Conservation (phyloP, 225 moss, liverwort and hornwort genomes). For the Polytrichum commune region DNA sequence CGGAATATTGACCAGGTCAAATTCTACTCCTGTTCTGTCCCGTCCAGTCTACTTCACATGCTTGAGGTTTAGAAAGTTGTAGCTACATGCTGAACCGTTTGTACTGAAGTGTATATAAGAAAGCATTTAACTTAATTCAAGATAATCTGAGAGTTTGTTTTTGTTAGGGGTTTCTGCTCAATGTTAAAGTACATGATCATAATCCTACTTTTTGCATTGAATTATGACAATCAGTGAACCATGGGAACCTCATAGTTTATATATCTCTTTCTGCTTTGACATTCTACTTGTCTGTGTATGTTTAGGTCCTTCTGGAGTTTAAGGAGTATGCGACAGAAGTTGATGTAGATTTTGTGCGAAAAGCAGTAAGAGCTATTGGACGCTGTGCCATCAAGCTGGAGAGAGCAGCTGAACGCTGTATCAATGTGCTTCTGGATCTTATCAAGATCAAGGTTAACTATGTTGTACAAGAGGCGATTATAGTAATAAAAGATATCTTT, state of each 20-base stretch:
- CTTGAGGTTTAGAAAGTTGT: no score
- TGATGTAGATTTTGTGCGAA: slow-evolving; percentile 97
- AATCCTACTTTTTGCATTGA: no score
- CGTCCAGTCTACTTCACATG: no score
- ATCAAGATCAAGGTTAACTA: slow-evolving; percentile 99
- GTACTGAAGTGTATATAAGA: no score
- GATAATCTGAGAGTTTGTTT: no score
- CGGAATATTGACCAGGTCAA: slow-evolving; percentile 94
- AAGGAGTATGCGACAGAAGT: slow-evolving; percentile 99
- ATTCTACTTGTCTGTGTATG: not conserved
- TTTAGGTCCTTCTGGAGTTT: slow-evolving; percentile 95
- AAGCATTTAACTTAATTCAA: no score
- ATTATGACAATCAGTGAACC: not conserved
- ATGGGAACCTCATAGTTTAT: no score
- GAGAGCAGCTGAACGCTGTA: slow-evolving; percentile 94
- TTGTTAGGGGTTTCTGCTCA: no score
- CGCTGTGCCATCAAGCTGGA: slow-evolving; percentile 97
- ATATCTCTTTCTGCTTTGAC: no score
- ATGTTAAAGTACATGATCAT: no score
- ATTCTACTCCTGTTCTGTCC: no score
- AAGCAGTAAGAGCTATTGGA: slow-evolving; percentile 96
- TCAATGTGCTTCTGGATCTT: slow-evolving; percentile 92
- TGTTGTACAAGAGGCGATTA: slow-evolving; percentile 97
- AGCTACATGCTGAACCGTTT: no score
- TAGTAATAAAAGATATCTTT: slow-evolving; percentile 99